A percentile compares a stretch with the other conserved stretches of the same genome.
phyloP scores from a whole-genome alignment of 2,329 filamentous ascomycete genomes.

The Thielaviopsis ethacetica region DNA sequence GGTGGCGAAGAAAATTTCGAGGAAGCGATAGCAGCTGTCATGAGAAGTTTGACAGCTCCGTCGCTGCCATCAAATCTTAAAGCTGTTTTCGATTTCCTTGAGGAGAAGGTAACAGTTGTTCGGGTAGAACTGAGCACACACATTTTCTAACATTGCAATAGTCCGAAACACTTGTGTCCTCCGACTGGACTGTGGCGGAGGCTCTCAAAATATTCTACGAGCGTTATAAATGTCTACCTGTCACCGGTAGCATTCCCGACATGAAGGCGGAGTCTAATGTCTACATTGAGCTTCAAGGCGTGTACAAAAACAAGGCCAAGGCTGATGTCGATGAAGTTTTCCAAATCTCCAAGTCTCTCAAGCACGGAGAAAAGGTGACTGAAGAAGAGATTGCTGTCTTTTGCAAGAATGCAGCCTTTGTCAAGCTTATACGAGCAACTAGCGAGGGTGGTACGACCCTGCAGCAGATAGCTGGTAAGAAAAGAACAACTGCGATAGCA shows the following conservation, averaged over 20 bases:
- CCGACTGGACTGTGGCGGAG: conserved; percentile 77
- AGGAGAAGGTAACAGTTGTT: conserved; percentile 2
- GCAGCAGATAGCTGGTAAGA: conserved; percentile 4
- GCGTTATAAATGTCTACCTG: conserved; percentile 56
- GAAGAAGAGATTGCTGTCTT: conserved; percentile 71
- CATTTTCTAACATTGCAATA: background rate
- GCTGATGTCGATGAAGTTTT: conserved; percentile 63
- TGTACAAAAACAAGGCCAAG: conserved; percentile 81
- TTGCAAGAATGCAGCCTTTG: conserved; percentile 87
- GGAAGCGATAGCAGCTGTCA: conserved; percentile 71
- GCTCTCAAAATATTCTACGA: conserved; percentile 65
- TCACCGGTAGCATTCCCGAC: conserved; percentile 79
- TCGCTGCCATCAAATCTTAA: conserved; percentile 52
- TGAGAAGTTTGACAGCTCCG: conserved; percentile 65
- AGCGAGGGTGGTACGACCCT: background rate
- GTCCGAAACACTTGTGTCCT: background rate
- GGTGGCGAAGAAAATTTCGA: conserved; percentile 95
- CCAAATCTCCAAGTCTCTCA: conserved; percentile 37
- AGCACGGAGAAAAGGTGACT: conserved; percentile 38
- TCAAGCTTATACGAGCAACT: conserved; percentile 61
- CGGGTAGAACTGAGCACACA: background rate
- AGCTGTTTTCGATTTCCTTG: conserved; percentile 46
- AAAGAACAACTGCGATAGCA: background rate
- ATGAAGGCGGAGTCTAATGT: conserved; percentile 92
- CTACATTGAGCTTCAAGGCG: conserved; percentile 78